phyloP scores from a whole-genome alignment of 768 basidiomycete genomes.

The Ephemerocybe angulata region DNA sequence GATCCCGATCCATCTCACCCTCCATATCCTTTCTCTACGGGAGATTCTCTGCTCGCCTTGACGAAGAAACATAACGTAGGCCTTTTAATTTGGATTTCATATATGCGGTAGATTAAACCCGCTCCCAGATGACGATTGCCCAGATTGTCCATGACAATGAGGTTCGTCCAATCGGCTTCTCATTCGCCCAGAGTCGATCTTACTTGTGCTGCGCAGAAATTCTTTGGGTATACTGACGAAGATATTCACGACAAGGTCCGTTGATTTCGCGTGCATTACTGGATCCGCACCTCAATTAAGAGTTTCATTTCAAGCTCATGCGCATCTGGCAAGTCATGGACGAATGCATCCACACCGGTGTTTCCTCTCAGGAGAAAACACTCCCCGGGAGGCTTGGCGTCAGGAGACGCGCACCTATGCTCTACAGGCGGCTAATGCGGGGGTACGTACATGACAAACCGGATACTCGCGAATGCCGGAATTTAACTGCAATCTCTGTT shows the following conservation, averaged over 20 bases:
- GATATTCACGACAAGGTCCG: conserved; percentile 71
- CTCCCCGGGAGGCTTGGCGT: conserved; percentile 84
- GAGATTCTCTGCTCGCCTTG: conserved; percentile 67
- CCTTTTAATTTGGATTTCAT: conserved; percentile 13
- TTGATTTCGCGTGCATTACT: neutral
- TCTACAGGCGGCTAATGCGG: conserved; percentile 89
- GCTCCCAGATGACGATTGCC: conserved; percentile 80
- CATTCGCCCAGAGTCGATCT: neutral
- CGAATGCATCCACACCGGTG: conserved; percentile 82
- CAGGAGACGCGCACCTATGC: conserved; percentile 78
- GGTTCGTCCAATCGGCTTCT: conserved; percentile 23
- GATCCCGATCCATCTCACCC: conserved; percentile 45
- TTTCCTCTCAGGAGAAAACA: conserved; percentile 71
- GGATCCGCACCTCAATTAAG: neutral
- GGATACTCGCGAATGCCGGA: conserved; percentile 3
- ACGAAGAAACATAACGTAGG: conserved; percentile 81
- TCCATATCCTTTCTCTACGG: conserved; percentile 80
- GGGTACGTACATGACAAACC: too few species aligned
- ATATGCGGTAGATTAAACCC: conserved; percentile 1
- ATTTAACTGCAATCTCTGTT: neutral
- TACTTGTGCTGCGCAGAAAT: conserved; percentile 32
- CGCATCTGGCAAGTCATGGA: conserved; percentile 93
- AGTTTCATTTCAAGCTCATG: conserved; percentile 41
- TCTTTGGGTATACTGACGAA: conserved; percentile 70
- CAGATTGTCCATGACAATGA: conserved; percentile 95